Evolutionary conservation across 768 basidiomycete genomes (phyloP).

Genomic region (Kwoniella newhampshirensis): DNA sequence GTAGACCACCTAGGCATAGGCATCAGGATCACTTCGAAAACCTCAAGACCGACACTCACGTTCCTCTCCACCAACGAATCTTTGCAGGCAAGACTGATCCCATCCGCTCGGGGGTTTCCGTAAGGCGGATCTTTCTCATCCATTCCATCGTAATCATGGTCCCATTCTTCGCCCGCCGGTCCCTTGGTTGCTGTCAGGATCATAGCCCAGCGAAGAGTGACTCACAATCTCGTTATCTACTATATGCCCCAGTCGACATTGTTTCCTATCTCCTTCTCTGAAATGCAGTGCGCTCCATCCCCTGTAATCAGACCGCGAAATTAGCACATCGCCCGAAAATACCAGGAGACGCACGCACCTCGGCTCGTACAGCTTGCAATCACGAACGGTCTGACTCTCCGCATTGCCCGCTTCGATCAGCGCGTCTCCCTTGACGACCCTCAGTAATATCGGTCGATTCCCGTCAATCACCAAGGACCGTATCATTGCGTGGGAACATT

Average conservation of each 20-base stretch:
- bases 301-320: constrained; percentile 19
- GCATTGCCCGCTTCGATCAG: constrained; percentile 52
- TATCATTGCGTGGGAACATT: constrained; percentile 42
- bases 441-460: constrained; percentile 49
- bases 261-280: constrained; percentile 52
- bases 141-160: constrained; percentile 52
- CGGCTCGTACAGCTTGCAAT: constrained; percentile 53
- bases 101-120: constrained; percentile 52
- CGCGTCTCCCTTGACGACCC: constrained; percentile 48
- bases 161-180: constrained; percentile 55
- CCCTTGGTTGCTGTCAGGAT: constrained; percentile 38
- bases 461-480: constrained; percentile 50
- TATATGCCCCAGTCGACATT: constrained; percentile 45
- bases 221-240: constrained; percentile 52
- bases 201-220: neutral
- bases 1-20: constrained; percentile 43
- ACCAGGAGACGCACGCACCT: constrained; percentile 33
- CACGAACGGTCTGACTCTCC: constrained; percentile 45
- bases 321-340: neutral
- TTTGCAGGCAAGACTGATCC: constrained; percentile 54
- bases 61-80: constrained; percentile 52
- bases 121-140: constrained; percentile 36
- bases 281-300: constrained; percentile 54
- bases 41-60: constrained; percentile 25
- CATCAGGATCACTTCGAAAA: neutral